Percentiles rank a stretch among this genome's conserved stretches.
Evolutionary conservation across 306 rosid species (phyloP).

Genomic region (Rosa lucieae): DNA sequence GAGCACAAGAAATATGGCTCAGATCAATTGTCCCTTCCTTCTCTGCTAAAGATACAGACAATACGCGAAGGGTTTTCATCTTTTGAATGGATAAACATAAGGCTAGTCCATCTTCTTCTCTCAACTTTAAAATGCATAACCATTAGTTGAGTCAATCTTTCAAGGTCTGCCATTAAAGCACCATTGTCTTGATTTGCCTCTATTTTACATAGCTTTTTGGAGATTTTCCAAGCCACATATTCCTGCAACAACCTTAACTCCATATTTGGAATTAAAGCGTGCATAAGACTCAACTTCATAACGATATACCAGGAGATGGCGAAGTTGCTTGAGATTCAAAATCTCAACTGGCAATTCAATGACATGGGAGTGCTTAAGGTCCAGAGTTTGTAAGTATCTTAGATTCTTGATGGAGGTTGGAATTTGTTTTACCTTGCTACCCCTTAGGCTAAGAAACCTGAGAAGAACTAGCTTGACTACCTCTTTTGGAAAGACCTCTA

Average conservation of each 20-base stretch:
- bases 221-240: conserved; percentile 24
- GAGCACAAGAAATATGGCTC: conserved; percentile 24
- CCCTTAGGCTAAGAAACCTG: conserved; percentile 34
- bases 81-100: conserved; percentile 31
- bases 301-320: conserved; percentile 32
- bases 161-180: conserved; percentile 22
- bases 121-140: conserved; percentile 31
- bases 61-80: conserved; percentile 20
- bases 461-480: conserved; percentile 23
- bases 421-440: conserved; percentile 21
- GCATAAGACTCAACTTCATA: conserved; percentile 14
- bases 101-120: conserved; percentile 22
- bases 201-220: conserved; percentile 38
- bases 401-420: conserved; percentile 32
- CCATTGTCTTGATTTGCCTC: conserved; percentile 21
- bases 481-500: conserved; percentile 22
- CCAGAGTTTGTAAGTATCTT: conserved; percentile 31
- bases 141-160: conserved; percentile 34
- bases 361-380: conserved; percentile 33
- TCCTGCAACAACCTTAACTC: conserved; percentile 25
- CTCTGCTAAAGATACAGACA: conserved; percentile 18
- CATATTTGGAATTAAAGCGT: conserved; percentile 13
- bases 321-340: conserved; percentile 29
- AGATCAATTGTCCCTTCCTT: conserved; percentile 28
- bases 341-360: conserved; percentile 33